A percentile compares a stretch with the other conserved stretches of the same genome.
phyloP scores from a whole-genome alignment of 208 protist species.

The Leishmania gerbilli region DNA sequence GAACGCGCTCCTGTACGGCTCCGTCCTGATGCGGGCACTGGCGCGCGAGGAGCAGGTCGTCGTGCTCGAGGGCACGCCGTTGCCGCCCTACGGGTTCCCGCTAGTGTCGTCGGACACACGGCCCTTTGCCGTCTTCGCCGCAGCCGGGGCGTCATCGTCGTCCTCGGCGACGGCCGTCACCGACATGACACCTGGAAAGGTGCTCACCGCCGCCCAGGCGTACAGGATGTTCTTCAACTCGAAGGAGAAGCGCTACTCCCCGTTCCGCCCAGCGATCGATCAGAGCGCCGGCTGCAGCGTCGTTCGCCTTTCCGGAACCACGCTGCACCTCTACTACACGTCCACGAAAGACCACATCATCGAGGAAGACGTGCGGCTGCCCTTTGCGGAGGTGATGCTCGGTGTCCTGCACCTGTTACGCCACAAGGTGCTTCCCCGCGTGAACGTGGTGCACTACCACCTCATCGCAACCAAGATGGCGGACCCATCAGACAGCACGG shows the following conservation, averaged over 20 bases:
- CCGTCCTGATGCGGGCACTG: conserved; percentile 73
- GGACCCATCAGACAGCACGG: conserved; percentile 16
- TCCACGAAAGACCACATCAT: conserved; percentile 63
- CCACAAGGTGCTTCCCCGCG: conserved; percentile 55
- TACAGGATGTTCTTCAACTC: conserved; percentile 67
- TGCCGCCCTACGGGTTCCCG: conserved; percentile 71
- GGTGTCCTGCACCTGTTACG: conserved; percentile 69
- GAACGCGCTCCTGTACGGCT: conserved; percentile 78
- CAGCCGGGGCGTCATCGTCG: background rate
- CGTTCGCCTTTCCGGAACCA: conserved; percentile 62
- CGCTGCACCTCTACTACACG: conserved; percentile 87
- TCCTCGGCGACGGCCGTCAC: conserved; percentile 35
- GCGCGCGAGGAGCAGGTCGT: conserved; percentile 63
- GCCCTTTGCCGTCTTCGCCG: conserved; percentile 31
- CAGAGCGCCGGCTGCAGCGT: conserved; percentile 76
- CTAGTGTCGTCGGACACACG: conserved; percentile 80
- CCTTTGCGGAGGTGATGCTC: conserved; percentile 82
- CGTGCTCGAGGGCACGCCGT: conserved; percentile 32
- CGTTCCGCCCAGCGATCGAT: conserved; percentile 70
- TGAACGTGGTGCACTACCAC: conserved; percentile 86
- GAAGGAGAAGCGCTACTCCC: conserved; percentile 49
- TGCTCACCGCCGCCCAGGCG: conserved; percentile 53
- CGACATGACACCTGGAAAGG: conserved; percentile 59
- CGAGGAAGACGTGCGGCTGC: conserved; percentile 76
- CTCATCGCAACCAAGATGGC: conserved; percentile 70